These are phyloP conservation scores for Musa schizocarpa DNA, from an alignment of 176 grass and related monocot species.

Conservation along the genomic window DNA sequence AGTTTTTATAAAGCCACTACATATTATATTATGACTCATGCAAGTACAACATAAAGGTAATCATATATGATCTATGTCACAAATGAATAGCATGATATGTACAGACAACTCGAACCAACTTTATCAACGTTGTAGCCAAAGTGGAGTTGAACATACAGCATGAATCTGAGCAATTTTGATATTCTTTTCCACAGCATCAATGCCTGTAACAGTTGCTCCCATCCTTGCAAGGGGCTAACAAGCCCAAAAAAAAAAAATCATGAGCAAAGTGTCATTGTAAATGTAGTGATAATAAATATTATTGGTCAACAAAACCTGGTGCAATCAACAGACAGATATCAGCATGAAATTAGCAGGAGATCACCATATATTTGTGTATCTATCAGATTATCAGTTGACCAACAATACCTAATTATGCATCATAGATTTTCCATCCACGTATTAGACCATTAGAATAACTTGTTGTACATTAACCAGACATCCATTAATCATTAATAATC, in stretches of 20 bases:
- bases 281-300: not conserved
- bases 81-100: not conserved
- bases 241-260: not conserved
- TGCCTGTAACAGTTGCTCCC: slow-evolving; percentile 80
- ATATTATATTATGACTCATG: not conserved
- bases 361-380: not conserved
- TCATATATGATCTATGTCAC: not conserved
- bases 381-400: not conserved
- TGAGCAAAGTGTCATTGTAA: not conserved
- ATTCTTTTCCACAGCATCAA: slow-evolving; percentile 90
- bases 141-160: slow-evolving; percentile 44
- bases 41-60: not conserved
- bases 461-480: too few species aligned
- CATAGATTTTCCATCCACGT: too few species aligned
- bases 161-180: slow-evolving; percentile 86
- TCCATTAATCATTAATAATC: too few species aligned
- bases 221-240: slow-evolving; percentile 79
- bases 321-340: not conserved
- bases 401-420: too few species aligned
- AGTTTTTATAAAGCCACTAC: not conserved
- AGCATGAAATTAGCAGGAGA: not conserved
- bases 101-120: not conserved
- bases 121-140: not conserved
- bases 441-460: too few species aligned
- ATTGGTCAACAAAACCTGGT: not conserved